Evolutionary conservation across 2,329 filamentous ascomycete genomes (phyloP).

Genomic region (Beauveria sp.): DNA sequence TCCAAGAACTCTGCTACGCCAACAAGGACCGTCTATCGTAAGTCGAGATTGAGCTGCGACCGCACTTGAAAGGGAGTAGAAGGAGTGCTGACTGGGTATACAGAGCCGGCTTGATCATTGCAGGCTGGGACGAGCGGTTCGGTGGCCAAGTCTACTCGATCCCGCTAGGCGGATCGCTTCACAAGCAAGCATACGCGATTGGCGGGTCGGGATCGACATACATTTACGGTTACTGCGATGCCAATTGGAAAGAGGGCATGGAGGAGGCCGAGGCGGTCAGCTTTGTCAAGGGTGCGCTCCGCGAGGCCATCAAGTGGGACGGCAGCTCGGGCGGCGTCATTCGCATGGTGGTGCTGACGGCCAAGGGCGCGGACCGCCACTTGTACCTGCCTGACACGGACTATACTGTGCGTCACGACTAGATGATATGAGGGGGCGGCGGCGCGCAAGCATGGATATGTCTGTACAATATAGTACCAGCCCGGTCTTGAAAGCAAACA

Average conservation of each 20-base stretch:
- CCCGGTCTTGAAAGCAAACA: background rate
- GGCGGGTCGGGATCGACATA: conserved; percentile 96
- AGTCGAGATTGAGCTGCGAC: conserved; percentile 23
- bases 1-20: conserved; percentile 95
- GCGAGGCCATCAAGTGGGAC: conserved; percentile 98
- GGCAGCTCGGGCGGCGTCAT: conserved; percentile 98
- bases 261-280: conserved; percentile 80
- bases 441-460: conserved; percentile 11
- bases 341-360: conserved; percentile 91
- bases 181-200: conserved; percentile 95
- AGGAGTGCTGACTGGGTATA: conserved; percentile 14
- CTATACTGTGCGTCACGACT: conserved; percentile 67
- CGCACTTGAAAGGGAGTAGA: background rate
- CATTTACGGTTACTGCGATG: conserved; percentile 98
- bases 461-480: conserved; percentile 22
- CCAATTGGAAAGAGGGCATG: conserved; percentile 94
- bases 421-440: conserved; percentile 22
- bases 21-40: conserved; percentile 93
- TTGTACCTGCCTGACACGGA: conserved; percentile 89
- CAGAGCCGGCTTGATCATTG: conserved; percentile 94
- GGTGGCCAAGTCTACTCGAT: conserved; percentile 98
- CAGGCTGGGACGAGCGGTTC: conserved; percentile 92
- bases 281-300: conserved; percentile 86
- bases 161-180: conserved; percentile 88
- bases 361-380: conserved; percentile 82